Evolutionary conservation across 176 grass and related monocot genomes (phyloP).

Genomic region (Musa schizocarpa): DNA sequence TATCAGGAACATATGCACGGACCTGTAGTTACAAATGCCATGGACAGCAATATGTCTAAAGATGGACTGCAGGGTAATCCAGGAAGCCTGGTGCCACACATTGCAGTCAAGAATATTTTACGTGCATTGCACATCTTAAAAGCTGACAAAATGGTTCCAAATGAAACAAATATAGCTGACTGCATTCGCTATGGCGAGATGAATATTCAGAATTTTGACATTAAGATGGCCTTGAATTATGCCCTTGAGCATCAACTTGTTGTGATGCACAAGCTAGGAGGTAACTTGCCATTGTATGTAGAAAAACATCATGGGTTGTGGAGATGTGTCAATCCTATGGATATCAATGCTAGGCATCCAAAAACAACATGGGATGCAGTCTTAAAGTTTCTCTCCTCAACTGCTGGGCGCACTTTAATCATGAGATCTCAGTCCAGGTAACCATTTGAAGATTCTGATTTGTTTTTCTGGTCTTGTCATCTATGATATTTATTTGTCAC

Average conservation of each 20-base stretch:
- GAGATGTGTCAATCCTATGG: conserved; percentile 86
- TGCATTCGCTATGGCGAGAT: conserved; percentile 62
- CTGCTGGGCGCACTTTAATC: conserved; percentile 32
- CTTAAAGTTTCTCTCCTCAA: conserved; percentile 47
- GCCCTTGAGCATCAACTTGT: conserved; percentile 45
- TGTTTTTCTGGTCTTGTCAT: background rate
- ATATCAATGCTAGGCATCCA: conserved; percentile 44
- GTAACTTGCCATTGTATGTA: conserved; percentile 49
- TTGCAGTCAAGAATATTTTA: conserved; percentile 50
- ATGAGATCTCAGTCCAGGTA: conserved; percentile 64
- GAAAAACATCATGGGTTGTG: conserved; percentile 50
- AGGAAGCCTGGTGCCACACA: conserved; percentile 25
- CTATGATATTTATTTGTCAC: background rate
- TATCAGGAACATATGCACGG: conserved; percentile 51
- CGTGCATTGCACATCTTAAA: conserved; percentile 63
- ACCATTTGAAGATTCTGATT: conserved; percentile 10
- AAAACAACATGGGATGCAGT: conserved; percentile 47
- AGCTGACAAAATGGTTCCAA: conserved; percentile 69
- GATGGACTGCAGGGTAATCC: conserved; percentile 29
- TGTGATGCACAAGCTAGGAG: conserved; percentile 50
- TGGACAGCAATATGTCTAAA: conserved; percentile 33
- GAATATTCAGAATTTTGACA: conserved; percentile 51
- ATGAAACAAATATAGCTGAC: conserved; percentile 73
- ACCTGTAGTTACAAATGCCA: conserved; percentile 34
- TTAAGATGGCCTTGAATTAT: conserved; percentile 52